Percentiles rank a stretch among this genome's conserved stretches.
Conservation (phyloP, 768 basidiomycete genomes). For the Mrakia frigida region DNA sequence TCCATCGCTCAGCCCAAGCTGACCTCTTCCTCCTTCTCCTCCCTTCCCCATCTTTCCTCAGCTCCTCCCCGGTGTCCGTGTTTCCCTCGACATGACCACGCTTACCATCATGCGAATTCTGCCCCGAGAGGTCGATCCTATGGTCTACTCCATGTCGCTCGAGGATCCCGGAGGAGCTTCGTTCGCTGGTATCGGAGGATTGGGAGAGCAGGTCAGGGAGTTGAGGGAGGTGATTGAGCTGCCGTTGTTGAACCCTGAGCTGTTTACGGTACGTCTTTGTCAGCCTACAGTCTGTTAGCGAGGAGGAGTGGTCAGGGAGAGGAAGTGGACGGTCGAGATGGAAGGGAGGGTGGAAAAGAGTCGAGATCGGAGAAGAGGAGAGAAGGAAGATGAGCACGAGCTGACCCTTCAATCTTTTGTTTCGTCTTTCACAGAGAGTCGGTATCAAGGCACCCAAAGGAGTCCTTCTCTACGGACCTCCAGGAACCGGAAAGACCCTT, state of each 20-base stretch:
- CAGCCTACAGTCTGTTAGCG: too few relatives aligned
- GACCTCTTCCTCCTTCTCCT: neutral
- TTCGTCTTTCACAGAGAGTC: constrained; percentile 55
- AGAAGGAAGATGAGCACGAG: neutral
- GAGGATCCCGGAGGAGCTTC: constrained; percentile 94
- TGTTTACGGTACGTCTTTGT: constrained; percentile 57
- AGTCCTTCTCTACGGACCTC: constrained; percentile 91
- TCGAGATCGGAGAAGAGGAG: neutral
- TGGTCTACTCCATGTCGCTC: constrained; percentile 99
- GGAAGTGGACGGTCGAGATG: neutral
- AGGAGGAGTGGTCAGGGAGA: neutral
- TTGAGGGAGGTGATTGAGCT: constrained; percentile 96
- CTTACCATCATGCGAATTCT: constrained; percentile 98
- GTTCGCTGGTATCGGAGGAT: constrained; percentile 93
- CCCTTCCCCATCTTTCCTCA: constrained; percentile 47
- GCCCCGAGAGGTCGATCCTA: constrained; percentile 92
- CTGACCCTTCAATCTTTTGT: neutral
- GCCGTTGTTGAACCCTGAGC: constrained; percentile 85
- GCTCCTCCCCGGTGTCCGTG: constrained; percentile 88
- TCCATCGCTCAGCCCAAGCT: neutral
- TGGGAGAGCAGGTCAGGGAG: constrained; percentile 93
- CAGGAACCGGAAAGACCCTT: constrained; percentile 93
- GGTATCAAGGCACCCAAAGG: constrained; percentile 96
- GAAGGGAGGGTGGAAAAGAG: too few relatives aligned
- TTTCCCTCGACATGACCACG: constrained; percentile 98